A percentile compares a stretch with the other conserved stretches of the same genome.
Evolutionary conservation across 2,329 filamentous ascomycete species (phyloP).

Genomic region (Nigrospora osmanthi): DNA sequence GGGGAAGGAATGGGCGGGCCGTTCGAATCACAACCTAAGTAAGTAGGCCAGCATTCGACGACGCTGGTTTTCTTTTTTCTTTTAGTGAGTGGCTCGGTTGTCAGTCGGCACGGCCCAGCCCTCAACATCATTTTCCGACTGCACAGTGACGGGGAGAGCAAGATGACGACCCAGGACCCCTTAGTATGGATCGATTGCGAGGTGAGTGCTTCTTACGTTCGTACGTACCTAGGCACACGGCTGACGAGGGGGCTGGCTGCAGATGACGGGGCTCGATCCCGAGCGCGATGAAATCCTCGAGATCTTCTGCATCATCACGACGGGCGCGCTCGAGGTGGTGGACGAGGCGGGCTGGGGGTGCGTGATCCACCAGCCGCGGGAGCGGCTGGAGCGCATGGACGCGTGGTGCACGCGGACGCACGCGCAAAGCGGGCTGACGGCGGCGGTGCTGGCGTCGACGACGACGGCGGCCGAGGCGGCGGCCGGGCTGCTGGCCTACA

Average conservation of each 20-base stretch:
- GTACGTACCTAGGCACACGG: no score
- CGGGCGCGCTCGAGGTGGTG: conserved; percentile 66
- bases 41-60: no score
- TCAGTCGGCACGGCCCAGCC: no score
- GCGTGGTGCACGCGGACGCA: conserved; percentile 85
- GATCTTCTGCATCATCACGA: conserved; percentile 87
- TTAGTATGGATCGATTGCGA: conserved; percentile 31
- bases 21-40: no score
- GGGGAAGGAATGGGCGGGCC: no score
- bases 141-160: background rate
- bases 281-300: conserved; percentile 80
- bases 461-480: conserved; percentile 66
- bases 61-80: no score
- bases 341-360: conserved; percentile 73
- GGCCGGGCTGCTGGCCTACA: conserved; percentile 70
- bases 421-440: conserved; percentile 71
- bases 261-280: conserved; percentile 89
- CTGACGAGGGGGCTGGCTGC: conserved; percentile 1
- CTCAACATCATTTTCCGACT: no score
- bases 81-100: no score
- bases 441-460: conserved; percentile 64
- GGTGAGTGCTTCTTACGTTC: no score
- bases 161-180: conserved; percentile 7
- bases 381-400: conserved; percentile 70
- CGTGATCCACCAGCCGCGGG: conserved; percentile 65